Percentiles rank a stretch among this genome's conserved stretches.
Evolutionary conservation across 2,329 filamentous ascomycete genomes (phyloP).

Genomic region (Xylaria sp.): DNA sequence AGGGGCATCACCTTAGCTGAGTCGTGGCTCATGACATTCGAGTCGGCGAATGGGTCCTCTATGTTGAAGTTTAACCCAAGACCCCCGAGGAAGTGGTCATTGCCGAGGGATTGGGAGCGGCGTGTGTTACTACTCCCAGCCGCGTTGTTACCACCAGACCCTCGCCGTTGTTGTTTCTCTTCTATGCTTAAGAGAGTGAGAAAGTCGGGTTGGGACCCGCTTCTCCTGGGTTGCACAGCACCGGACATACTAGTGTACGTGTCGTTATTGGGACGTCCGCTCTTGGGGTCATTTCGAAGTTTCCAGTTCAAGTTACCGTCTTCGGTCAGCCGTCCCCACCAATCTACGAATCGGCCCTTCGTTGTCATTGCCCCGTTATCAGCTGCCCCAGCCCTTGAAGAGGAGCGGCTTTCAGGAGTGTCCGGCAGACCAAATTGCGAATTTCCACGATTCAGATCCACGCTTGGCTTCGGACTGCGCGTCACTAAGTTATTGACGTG

Average conservation of each 20-base stretch:
- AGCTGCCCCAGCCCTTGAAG: conserved; percentile 46
- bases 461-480: conserved; percentile 52
- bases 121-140: conserved; percentile 45
- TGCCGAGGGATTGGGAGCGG: conserved; percentile 50
- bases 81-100: conserved; percentile 55
- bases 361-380: conserved; percentile 42
- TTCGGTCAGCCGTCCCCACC: conserved; percentile 58
- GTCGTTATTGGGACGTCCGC: conserved; percentile 43
- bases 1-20: conserved; percentile 56
- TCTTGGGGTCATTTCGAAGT: conserved; percentile 47
- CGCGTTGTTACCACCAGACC: conserved; percentile 36
- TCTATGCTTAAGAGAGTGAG: conserved; percentile 58
- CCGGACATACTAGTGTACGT: conserved; percentile 46
- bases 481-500: conserved; percentile 50
- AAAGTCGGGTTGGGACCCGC: conserved; percentile 56
- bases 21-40: conserved; percentile 54
- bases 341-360: conserved; percentile 57
- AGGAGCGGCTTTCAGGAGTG: conserved; percentile 52
- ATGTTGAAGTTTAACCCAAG: conserved; percentile 54
- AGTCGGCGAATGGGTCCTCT: conserved; percentile 62
- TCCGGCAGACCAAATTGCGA: conserved; percentile 60
- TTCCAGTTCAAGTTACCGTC: conserved; percentile 55
- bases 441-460: conserved; percentile 64
- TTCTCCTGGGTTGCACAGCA: conserved; percentile 40
- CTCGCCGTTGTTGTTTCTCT: conserved; percentile 52